These are phyloP conservation scores for Babesia gibsoni DNA, from an alignment of 169 alveolate genomes.

Conservation along the genomic window DNA sequence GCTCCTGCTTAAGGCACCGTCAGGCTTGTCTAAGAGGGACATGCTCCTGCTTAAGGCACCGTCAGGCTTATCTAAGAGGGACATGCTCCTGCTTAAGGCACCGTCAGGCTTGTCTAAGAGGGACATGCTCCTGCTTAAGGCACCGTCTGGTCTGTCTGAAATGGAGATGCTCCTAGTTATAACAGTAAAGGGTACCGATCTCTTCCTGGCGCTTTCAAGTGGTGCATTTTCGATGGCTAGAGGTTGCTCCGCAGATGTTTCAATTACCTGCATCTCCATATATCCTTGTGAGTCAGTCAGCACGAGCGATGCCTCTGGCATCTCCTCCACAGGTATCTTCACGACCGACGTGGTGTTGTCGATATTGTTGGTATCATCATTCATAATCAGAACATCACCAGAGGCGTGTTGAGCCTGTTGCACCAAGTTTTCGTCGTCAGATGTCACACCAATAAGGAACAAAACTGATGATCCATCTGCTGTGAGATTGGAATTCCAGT, in stretches of 20 bases:
- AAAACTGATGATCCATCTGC: conserved; percentile 51
- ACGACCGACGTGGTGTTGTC: background rate
- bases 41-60: too few relatives aligned
- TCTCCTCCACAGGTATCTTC: background rate
- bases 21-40: too few relatives aligned
- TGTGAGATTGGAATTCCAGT: conserved; percentile 48
- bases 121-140: too few relatives aligned
- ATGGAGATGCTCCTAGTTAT: too few relatives aligned
- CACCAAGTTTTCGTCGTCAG: background rate
- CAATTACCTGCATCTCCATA: conserved; percentile 36
- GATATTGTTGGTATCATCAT: background rate
- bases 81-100: too few relatives aligned
- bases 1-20: too few relatives aligned
- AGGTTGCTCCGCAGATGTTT: background rate
- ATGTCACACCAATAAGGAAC: conserved; percentile 55
- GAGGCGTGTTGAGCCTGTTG: conserved; percentile 14
- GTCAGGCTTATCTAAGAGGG: too few relatives aligned
- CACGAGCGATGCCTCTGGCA: conserved; percentile 56
- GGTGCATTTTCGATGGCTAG: conserved; percentile 1
- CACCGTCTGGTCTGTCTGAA: too few relatives aligned
- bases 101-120: too few relatives aligned
- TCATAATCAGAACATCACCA: conserved; percentile 6
- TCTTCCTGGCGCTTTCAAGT: background rate
- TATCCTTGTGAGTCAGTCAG: conserved; percentile 42
- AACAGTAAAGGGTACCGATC: background rate